phyloP scores from a whole-genome alignment of 441 rosid genomes.

The Erodium texanum region DNA sequence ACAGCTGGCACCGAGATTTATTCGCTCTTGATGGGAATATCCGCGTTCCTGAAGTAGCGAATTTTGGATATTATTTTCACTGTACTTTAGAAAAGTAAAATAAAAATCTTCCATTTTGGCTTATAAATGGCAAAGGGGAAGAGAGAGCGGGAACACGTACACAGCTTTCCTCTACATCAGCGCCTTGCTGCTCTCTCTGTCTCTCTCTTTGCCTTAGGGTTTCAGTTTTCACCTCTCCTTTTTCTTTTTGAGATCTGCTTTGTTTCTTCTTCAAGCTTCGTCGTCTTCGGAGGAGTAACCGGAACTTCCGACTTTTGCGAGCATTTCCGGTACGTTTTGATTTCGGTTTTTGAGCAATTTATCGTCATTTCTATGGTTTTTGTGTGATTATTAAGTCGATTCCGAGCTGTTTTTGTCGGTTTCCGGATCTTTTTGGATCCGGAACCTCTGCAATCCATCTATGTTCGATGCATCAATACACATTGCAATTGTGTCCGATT shows the following conservation, averaged over 20 bases:
- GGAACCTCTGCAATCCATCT: not conserved
- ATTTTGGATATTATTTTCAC: not conserved
- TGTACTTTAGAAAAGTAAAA: not conserved
- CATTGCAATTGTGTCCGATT: not conserved
- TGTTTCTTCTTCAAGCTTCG: conserved; percentile 4
- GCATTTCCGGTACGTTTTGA: conserved; percentile 34
- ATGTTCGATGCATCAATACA: not conserved
- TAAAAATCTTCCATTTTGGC: not conserved
- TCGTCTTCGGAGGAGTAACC: not conserved
- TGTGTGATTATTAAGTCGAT: not conserved
- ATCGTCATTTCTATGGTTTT: not conserved
- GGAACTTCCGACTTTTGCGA: not conserved
- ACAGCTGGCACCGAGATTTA: conserved; percentile 24
- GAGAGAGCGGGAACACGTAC: conserved; percentile 49
- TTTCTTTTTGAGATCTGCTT: conserved; percentile 40
- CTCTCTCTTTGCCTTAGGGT: conserved; percentile 3
- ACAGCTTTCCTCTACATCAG: conserved; percentile 20
- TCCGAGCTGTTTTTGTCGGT: conserved; percentile 10
- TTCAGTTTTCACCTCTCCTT: conserved; percentile 8
- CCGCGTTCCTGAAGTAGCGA: too few species aligned
- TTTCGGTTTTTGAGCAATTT: not conserved
- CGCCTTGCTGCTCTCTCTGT: conserved; percentile 15
- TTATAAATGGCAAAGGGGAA: conserved; percentile 32
- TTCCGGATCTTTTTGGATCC: conserved; percentile 5
- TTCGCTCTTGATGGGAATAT: not conserved